A percentile compares a stretch with the other conserved stretches of the same genome.
These are phyloP conservation scores for Parastagonospora avenae DNA, from an alignment of 2,329 filamentous ascomycete genomes.

Conservation along the genomic window DNA sequence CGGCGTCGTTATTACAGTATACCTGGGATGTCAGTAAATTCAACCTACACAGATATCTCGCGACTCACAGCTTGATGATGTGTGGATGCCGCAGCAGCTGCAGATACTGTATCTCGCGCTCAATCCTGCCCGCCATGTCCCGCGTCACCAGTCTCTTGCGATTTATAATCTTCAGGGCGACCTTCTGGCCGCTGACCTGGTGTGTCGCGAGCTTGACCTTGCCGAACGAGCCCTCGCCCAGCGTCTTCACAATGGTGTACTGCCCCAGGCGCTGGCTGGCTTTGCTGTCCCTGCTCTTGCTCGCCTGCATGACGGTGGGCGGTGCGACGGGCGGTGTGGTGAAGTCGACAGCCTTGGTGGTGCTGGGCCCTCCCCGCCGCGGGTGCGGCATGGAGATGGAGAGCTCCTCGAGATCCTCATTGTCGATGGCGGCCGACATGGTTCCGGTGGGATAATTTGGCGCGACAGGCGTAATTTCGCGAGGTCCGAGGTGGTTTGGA, in stretches of 20 bases:
- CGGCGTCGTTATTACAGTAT: conserved; percentile 94
- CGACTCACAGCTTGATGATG: conserved; percentile 83
- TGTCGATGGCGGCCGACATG: conserved; percentile 65
- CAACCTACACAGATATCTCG: too few relatives aligned
- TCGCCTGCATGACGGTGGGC: conserved; percentile 30
- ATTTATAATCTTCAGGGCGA: conserved; percentile 97
- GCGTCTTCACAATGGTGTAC: conserved; percentile 86
- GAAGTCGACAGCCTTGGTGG: conserved; percentile 43
- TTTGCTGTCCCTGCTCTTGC: conserved; percentile 59
- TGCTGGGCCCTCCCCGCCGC: conserved; percentile 54
- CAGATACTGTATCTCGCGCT: conserved; percentile 97
- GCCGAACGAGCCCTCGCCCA: conserved; percentile 96
- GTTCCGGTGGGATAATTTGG: conserved; percentile 6
- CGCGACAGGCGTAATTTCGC: not conserved
- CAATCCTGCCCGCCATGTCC: conserved; percentile 97
- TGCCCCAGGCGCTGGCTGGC: conserved; percentile 86
- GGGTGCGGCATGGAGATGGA: conserved; percentile 75
- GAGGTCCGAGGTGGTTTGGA: not conserved
- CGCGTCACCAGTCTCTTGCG: conserved; percentile 94
- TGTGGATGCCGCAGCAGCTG: conserved; percentile 95
- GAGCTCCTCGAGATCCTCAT: conserved; percentile 70
- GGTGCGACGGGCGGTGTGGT: conserved; percentile 30
- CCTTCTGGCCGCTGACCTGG: conserved; percentile 88
- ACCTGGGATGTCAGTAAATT: conserved; percentile 43
- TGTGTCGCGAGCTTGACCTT: conserved; percentile 98